phyloP scores from a whole-genome alignment of 176 grass and related monocot genomes.

The Alloteropsis semialata region DNA sequence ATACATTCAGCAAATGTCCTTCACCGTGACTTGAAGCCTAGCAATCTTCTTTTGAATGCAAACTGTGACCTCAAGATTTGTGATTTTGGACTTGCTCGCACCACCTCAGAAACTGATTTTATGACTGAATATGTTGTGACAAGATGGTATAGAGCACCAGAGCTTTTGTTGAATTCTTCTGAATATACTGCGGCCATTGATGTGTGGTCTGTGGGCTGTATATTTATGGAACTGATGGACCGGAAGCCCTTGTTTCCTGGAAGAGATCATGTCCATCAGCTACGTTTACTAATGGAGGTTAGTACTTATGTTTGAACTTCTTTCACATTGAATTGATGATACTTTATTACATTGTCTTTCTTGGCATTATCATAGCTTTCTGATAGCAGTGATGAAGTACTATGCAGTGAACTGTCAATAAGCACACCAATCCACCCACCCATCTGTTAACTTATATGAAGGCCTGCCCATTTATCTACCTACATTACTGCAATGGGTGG shows the following conservation, averaged over 20 bases:
- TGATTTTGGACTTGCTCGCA: slow-evolving; percentile 98
- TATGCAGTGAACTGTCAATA: slow-evolving; percentile 1
- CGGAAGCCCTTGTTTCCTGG: slow-evolving; percentile 93
- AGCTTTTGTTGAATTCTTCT: slow-evolving; percentile 90
- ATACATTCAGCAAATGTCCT: slow-evolving; percentile 99
- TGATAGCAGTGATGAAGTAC: neutral
- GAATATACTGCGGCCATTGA: slow-evolving; percentile 98
- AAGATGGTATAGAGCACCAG: slow-evolving; percentile 97
- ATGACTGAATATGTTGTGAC: slow-evolving; percentile 99
- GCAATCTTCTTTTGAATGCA: slow-evolving; percentile 98
- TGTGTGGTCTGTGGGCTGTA: slow-evolving; percentile 99
- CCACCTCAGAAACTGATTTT: slow-evolving; percentile 98
- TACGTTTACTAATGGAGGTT: slow-evolving; percentile 96
- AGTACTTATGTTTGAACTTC: slow-evolving; percentile 7
- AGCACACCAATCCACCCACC: neutral
- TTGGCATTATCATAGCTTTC: neutral
- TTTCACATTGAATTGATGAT: slow-evolving; percentile 4
- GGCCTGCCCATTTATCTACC: neutral
- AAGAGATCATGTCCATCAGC: slow-evolving; percentile 96
- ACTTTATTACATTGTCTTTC: neutral
- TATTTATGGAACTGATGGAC: slow-evolving; percentile 99
- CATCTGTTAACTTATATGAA: neutral
- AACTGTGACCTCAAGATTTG: slow-evolving; percentile 99
- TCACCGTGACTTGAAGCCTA: slow-evolving; percentile 98
- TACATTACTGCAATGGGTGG: neutral